These are phyloP conservation scores for Oryza officinalis DNA, from an alignment of 176 grass and related monocot species.

Conservation along the genomic window DNA sequence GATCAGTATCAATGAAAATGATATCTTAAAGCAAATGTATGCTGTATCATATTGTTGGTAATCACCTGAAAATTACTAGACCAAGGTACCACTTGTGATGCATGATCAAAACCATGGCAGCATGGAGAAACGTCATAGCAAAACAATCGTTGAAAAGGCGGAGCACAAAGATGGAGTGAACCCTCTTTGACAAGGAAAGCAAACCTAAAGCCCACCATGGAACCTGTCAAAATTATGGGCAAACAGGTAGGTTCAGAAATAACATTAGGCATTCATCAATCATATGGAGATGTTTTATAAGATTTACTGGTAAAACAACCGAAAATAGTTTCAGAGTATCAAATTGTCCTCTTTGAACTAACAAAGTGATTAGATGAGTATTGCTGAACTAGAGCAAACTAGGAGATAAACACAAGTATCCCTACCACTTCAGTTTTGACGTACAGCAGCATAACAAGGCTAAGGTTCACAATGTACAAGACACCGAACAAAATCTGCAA, in stretches of 20 bases:
- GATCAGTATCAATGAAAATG: not conserved
- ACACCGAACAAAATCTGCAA: conserved; percentile 84
- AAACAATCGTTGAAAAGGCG: conserved; percentile 96
- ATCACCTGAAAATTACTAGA: conserved; percentile 90
- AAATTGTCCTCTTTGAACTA: not conserved
- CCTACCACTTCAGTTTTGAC: conserved; percentile 82
- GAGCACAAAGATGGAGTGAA: conserved; percentile 93
- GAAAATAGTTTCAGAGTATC: not conserved
- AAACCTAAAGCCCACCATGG: conserved; percentile 94
- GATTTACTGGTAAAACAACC: not conserved
- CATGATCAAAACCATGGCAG: conserved; percentile 76
- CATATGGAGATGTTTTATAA: not conserved
- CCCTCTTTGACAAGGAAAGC: conserved; percentile 92
- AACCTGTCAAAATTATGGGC: conserved; percentile 57
- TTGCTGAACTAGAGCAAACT: not conserved
- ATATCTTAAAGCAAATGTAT: conserved; percentile 29
- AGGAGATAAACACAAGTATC: not conserved
- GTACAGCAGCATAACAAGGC: conserved; percentile 73
- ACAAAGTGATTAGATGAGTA: not conserved
- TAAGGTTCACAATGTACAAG: conserved; percentile 80
- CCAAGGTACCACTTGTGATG: conserved; percentile 86
- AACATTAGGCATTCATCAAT: not conserved
- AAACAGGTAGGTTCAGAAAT: conserved; percentile 30
- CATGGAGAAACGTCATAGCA: conserved; percentile 86
- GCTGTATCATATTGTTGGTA: conserved; percentile 2